Conservation (phyloP, 768 basidiomycete species). For the Termitomyces sp. region DNA sequence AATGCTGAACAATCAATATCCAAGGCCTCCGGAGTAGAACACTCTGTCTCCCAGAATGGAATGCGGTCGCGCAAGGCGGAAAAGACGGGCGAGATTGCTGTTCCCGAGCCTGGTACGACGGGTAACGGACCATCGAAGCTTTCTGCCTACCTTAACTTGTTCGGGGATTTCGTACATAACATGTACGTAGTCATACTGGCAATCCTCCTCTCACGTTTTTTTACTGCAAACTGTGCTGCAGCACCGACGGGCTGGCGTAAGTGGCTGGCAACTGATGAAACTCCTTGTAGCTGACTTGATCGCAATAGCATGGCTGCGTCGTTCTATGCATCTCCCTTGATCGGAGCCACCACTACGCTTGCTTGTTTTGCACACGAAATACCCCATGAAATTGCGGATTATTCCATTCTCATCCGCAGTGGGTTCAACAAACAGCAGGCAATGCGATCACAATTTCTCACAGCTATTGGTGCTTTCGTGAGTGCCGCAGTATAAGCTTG, state of each 20-base stretch:
- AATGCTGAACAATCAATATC: slow-evolving; percentile 30
- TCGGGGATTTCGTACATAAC: slow-evolving; percentile 92
- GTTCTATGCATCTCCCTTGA: slow-evolving; percentile 93
- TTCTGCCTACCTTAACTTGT: slow-evolving; percentile 89
- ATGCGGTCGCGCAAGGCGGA: slow-evolving; percentile 44
- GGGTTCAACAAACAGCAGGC: slow-evolving; percentile 90
- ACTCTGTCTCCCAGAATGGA: slow-evolving; percentile 35
- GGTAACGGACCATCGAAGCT: slow-evolving; percentile 66
- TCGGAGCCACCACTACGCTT: slow-evolving; percentile 91
- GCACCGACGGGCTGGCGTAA: slow-evolving; percentile 90
- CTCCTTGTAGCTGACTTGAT: background rate
- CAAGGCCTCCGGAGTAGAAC: slow-evolving; percentile 44
- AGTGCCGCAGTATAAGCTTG: slow-evolving; percentile 30
- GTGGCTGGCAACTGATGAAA: background rate
- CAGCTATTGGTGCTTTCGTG: slow-evolving; percentile 90
- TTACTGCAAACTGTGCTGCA: slow-evolving; percentile 24
- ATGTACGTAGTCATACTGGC: slow-evolving; percentile 49
- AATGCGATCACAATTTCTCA: slow-evolving; percentile 91
- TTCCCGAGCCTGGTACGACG: slow-evolving; percentile 20
- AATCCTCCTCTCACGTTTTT: slow-evolving; percentile 5
- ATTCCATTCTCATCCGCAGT: slow-evolving; percentile 86
- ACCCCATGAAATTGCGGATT: slow-evolving; percentile 96
- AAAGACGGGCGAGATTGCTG: slow-evolving; percentile 18
- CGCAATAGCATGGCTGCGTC: slow-evolving; percentile 80
- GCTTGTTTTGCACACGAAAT: slow-evolving; percentile 96